Evolutionary conservation across 164 flowering plant genomes (phyloP).

Genomic region (Warburgia ugandensis): DNA sequence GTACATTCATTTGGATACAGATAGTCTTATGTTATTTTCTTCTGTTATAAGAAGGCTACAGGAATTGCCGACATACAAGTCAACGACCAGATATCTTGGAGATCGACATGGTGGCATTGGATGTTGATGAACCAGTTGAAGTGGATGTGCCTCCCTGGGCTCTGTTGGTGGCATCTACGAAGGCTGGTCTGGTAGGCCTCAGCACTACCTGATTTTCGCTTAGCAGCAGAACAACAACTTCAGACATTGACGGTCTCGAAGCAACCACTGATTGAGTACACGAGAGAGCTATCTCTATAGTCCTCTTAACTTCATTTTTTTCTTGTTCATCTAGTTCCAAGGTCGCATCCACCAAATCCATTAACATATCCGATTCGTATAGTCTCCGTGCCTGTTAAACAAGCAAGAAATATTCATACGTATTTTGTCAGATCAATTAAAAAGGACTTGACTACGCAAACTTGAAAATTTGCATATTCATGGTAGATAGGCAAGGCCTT

Average conservation of each 20-base stretch:
- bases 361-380: slow-evolving; percentile 24
- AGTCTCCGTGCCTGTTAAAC: slow-evolving; percentile 26
- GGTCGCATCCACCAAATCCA: slow-evolving; percentile 31
- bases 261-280: slow-evolving; percentile 39
- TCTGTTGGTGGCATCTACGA: slow-evolving; percentile 15
- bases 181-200: slow-evolving; percentile 21
- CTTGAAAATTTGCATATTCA: too few relatives aligned
- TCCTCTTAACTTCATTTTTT: slow-evolving; percentile 23
- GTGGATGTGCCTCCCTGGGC: background rate
- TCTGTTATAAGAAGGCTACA: too few relatives aligned
- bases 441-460: background rate
- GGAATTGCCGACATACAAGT: background rate
- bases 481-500: too few relatives aligned
- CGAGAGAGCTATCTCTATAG: slow-evolving; percentile 34
- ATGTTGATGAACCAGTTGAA: background rate
- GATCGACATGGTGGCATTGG: slow-evolving; percentile 11
- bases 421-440: background rate
- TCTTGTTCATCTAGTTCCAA: slow-evolving; percentile 25
- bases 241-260: slow-evolving; percentile 46
- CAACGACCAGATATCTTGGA: slow-evolving; percentile 6
- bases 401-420: background rate
- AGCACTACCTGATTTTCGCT: slow-evolving; percentile 12
- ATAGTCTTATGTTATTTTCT: too few relatives aligned
- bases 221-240: slow-evolving; percentile 27
- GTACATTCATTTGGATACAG: too few relatives aligned